Base-by-base conservation (phyloP, 2,329 filamentous ascomycete genomes). In the Neocucurbitaria cava region DNA sequence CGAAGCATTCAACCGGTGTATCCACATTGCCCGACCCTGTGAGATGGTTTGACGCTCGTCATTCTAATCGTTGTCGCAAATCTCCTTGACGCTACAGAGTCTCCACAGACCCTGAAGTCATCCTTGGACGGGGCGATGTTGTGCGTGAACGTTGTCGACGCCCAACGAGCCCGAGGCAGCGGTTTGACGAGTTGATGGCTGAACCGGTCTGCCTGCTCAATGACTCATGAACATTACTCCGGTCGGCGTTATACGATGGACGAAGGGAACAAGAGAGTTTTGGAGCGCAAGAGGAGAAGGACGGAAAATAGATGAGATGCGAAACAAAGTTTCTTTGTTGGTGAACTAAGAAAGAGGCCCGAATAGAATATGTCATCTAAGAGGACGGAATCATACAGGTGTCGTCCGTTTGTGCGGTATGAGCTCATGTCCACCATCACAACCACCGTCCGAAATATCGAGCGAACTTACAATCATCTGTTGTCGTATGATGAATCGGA, bases 141-240 rank as follows among this genome's bases (percentile, higher is more conserved):
- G 24, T 33, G 43, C 45, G 23, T 26, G 35, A 26, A 28, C 20
- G 6, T 15, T 15, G 11, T 40, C 11, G 17, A 23, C n/a, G 46
- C 36, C 36, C 35, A 49, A 41, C 23, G 17, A 41, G 24, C 46
- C 46, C 26, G 23, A 30, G 7, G 17, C 10, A 21, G 35, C 28
- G 46, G 46, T 33, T 40, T 49, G 46, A 49, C 46, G 26, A 31
- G n/a, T n/a, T n/a, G 17, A 33, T 28, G 35, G 36, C 26, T n/a
- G 41, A 43, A n/a, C 11, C 13, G 4, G n/a, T 28, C n/a, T 28
- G 13, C 21, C 40, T 26, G 40, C 21, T n/a, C 5, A 30, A 5
- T 23, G 40, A 42, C 40, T 42, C 40, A 24, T 23, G 21, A 28
- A 18, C 40, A 42, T 26, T 26, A 26, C 24, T 9, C 24, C 24